A percentile compares a stretch with the other conserved stretches of the same genome.
phyloP scores from a whole-genome alignment of 495 filamentous ascomycete species.

The Neurospora discreta region DNA sequence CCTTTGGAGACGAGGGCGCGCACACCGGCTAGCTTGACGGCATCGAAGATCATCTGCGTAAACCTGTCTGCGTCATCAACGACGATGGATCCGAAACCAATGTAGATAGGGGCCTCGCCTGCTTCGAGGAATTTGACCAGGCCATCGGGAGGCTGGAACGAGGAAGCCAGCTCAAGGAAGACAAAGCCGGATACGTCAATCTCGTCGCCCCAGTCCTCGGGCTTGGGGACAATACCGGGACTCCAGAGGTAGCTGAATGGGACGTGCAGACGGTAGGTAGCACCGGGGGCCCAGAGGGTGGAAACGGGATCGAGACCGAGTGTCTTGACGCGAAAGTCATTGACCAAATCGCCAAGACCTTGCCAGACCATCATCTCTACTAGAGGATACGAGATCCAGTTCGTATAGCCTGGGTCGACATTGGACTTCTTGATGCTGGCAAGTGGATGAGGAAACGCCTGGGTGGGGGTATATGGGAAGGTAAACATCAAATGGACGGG shows the following conservation, averaged over 20 bases:
- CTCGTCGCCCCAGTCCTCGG: conserved; percentile 61
- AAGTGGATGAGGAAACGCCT: conserved; percentile 60
- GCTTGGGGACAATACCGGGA: conserved; percentile 70
- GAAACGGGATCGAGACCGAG: conserved; percentile 57
- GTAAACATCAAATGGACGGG: conserved; percentile 80
- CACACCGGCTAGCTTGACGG: conserved; percentile 46
- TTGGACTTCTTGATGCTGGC: conserved; percentile 56
- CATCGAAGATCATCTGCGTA: conserved; percentile 51
- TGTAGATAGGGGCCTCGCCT: conserved; percentile 47
- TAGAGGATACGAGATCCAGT: conserved; percentile 63
- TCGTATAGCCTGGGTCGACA: conserved; percentile 48
- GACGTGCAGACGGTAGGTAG: conserved; percentile 52
- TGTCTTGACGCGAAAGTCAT: conserved; percentile 54
- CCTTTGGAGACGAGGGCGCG: conserved; percentile 55
- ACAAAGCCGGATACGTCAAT: conserved; percentile 66
- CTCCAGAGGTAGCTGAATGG: conserved; percentile 77
- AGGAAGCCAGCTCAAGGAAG: conserved; percentile 53
- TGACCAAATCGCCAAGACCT: conserved; percentile 65
- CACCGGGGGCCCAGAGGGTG: conserved; percentile 53
- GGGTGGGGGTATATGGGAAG: conserved; percentile 60
- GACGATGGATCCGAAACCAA: conserved; percentile 60
- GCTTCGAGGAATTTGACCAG: conserved; percentile 52
- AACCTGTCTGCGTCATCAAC: conserved; percentile 55
- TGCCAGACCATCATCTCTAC: conserved; percentile 79
- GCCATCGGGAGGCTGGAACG: conserved; percentile 52